Conservation (phyloP, 495 filamentous ascomycete genomes). For the Penicillium egyptiacum region DNA sequence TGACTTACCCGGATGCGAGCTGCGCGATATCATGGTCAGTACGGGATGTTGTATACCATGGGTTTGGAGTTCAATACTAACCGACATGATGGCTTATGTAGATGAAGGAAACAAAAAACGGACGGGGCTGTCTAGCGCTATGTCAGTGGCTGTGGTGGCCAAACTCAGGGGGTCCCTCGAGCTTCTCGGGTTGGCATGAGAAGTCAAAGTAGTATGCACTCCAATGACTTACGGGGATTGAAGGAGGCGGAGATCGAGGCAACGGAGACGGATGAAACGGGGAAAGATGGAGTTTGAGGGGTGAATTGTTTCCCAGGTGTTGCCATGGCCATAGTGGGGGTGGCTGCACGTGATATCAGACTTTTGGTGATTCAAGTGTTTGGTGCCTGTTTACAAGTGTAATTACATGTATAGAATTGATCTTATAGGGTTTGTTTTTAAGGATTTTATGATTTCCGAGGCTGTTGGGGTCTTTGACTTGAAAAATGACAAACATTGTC, state of each 20-base stretch:
- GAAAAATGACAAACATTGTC: neutral
- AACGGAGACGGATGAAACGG: conserved; percentile 31
- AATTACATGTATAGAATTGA: neutral
- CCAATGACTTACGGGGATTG: conserved; percentile 21
- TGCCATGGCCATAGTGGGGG: conserved; percentile 34
- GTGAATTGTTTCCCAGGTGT: conserved; percentile 39
- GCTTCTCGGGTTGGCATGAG: conserved; percentile 1
- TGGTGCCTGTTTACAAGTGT: neutral
- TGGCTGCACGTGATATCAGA: conserved; percentile 37
- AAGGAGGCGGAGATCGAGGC: conserved; percentile 23
- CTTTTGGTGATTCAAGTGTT: conserved; percentile 23
- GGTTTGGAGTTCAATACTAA: conserved; percentile 24
- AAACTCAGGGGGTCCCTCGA: conserved; percentile 5
- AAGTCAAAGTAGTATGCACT: conserved; percentile 1
- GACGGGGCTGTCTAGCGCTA: conserved; percentile 34
- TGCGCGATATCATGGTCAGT: conserved; percentile 27
- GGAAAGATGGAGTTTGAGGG: conserved; percentile 43
- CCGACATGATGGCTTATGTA: conserved; percentile 42
- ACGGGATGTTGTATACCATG: neutral
- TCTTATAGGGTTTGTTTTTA: neutral
- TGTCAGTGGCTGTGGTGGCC: conserved; percentile 28
- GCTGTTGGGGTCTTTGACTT: neutral
- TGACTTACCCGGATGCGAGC: conserved; percentile 49
- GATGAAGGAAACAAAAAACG: conserved; percentile 25
- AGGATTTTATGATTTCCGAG: neutral